Evolutionary conservation across 495 filamentous ascomycete genomes (phyloP).

Genomic region (Neurospora sp.): DNA sequence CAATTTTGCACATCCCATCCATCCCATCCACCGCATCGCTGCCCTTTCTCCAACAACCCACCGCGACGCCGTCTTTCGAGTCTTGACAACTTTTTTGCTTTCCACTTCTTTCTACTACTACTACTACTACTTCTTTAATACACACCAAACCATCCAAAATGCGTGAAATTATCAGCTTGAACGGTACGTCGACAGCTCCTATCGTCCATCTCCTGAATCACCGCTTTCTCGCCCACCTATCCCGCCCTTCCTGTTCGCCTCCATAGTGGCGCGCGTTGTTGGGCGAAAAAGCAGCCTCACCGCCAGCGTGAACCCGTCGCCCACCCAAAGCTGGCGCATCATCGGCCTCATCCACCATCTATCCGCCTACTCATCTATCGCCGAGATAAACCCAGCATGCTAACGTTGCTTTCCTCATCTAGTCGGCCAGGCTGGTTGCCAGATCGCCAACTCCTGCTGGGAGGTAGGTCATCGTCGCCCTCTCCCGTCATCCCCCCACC

Average conservation of each 20-base stretch:
- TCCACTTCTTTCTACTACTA: conserved; percentile 1
- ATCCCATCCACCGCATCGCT: background rate
- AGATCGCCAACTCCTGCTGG: conserved; percentile 99
- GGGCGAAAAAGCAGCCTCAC: conserved; percentile 11
- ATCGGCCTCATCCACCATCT: conserved; percentile 1
- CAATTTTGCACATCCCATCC: conserved; percentile 23
- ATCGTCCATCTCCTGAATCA: background rate
- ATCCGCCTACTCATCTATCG: background rate
- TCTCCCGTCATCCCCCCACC: background rate
- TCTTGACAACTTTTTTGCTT: conserved; percentile 9
- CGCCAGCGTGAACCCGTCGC: conserved; percentile 14
- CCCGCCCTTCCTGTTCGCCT: background rate
- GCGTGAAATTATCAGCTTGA: conserved; percentile 99
- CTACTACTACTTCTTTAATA: background rate
- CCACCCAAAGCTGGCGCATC: background rate
- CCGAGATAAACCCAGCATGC: conserved; percentile 11
- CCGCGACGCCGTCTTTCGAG: conserved; percentile 12
- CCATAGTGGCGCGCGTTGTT: conserved; percentile 20
- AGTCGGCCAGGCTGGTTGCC: conserved; percentile 99
- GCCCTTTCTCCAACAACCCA: background rate
- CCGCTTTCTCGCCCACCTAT: background rate
- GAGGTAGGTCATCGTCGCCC: conserved; percentile 61
- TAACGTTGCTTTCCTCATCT: conserved; percentile 30
- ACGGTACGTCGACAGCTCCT: conserved; percentile 58
- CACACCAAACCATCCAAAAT: conserved; percentile 46